These are phyloP conservation scores for Candida glucosophila DNA, from an alignment of 1,139 yeast species.

Conservation along the genomic window DNA sequence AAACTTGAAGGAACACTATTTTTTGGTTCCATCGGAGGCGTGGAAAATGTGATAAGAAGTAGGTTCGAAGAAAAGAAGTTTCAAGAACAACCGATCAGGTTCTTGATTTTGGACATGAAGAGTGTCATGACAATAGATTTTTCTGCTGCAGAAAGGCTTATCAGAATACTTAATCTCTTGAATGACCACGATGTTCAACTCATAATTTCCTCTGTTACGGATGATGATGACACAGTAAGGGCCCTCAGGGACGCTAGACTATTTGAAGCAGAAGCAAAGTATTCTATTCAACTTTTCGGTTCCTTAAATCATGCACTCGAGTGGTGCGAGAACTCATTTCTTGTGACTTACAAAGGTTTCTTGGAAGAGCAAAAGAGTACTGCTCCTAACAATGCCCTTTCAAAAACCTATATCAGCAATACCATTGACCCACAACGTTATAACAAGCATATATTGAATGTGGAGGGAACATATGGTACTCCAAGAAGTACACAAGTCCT, in stretches of 20 bases:
- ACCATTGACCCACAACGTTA: slow-evolving; percentile 1
- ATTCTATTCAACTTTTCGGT: slow-evolving; percentile 53
- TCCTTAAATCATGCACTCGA: slow-evolving; percentile 84
- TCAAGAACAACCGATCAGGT: slow-evolving; percentile 54
- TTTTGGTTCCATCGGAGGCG: slow-evolving; percentile 91
- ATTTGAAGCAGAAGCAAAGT: slow-evolving; percentile 38
- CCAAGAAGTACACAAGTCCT: slow-evolving; percentile 57
- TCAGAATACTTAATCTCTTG: slow-evolving; percentile 73
- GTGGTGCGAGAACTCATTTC: slow-evolving; percentile 92
- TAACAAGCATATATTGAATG: slow-evolving; percentile 8
- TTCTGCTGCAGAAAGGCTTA: slow-evolving; percentile 94
- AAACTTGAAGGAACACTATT: slow-evolving; percentile 83
- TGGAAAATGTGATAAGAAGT: slow-evolving; percentile 65
- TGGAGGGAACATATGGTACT: slow-evolving; percentile 31
- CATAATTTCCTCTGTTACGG: slow-evolving; percentile 67
- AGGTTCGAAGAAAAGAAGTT: slow-evolving; percentile 56
- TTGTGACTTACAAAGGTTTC: slow-evolving; percentile 50
- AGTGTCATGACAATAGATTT: slow-evolving; percentile 79
- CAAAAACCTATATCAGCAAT: background rate
- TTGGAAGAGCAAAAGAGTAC: slow-evolving; percentile 12
- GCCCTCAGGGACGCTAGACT: slow-evolving; percentile 68
- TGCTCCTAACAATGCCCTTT: slow-evolving; percentile 3
- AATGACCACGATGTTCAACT: slow-evolving; percentile 63
- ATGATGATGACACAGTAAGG: slow-evolving; percentile 51
- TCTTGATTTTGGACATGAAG: slow-evolving; percentile 75